Percentiles rank a stretch among this genome's conserved stretches.
Conservation (phyloP, 495 filamentous ascomycete genomes). For the Pseudoneurospora amorphoporcata region DNA sequence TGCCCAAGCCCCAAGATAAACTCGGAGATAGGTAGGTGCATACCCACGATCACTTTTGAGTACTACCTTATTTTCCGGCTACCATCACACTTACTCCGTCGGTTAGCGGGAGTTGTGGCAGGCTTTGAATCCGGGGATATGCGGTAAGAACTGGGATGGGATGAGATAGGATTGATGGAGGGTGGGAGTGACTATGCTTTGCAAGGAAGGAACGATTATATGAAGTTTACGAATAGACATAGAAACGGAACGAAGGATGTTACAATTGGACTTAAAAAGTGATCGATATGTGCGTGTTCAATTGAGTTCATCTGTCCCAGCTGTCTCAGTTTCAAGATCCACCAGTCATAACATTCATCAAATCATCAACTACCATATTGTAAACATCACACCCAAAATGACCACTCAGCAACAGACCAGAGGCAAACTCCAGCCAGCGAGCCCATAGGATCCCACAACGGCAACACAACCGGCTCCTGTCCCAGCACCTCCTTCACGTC, state of each 20-base stretch:
- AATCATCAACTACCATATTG: not conserved
- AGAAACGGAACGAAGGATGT: not conserved
- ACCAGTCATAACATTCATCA: not conserved
- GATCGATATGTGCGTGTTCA: not conserved
- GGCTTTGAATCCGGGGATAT: not conserved
- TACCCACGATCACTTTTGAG: not conserved
- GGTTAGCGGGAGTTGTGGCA: not conserved
- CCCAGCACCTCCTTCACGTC: slow-evolving; percentile 58
- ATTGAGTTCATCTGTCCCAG: not conserved
- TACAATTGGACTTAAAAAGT: not conserved
- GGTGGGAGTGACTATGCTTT: not conserved
- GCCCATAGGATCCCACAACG: slow-evolving; percentile 86
- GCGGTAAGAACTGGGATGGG: not conserved
- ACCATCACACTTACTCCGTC: not conserved
- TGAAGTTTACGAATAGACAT: not conserved
- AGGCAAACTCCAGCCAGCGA: slow-evolving; percentile 49
- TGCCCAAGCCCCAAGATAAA: not conserved
- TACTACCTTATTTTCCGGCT: not conserved
- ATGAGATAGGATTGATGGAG: not conserved
- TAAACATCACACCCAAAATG: not conserved
- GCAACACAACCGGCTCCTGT: slow-evolving; percentile 57
- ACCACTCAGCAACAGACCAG: not conserved
- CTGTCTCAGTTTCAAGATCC: not conserved
- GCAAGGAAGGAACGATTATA: not conserved
- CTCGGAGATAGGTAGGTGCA: not conserved